Conservation (phyloP, 2,329 filamentous ascomycete genomes). For the Harringtonia lauricola region DNA sequence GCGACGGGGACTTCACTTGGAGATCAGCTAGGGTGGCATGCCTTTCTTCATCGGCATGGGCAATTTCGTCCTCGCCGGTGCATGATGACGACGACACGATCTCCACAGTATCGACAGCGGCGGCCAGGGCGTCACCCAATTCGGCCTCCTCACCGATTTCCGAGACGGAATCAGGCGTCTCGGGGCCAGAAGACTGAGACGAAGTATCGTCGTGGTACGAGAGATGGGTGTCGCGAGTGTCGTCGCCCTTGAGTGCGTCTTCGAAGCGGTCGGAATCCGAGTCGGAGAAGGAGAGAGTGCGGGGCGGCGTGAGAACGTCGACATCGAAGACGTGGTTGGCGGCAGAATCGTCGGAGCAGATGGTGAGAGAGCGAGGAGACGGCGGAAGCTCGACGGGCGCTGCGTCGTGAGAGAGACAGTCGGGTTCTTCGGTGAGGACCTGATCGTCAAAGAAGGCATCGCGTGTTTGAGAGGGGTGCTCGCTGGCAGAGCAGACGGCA, state of each 20-base stretch:
- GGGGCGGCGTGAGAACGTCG: conserved; percentile 27
- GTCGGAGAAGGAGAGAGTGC: conserved; percentile 41
- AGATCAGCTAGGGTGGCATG: too few species aligned
- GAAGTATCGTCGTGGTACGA: conserved; percentile 25
- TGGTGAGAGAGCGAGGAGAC: conserved; percentile 40
- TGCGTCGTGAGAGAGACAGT: conserved; percentile 18
- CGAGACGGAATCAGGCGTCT: conserved; percentile 32
- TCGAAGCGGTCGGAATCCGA: conserved; percentile 32
- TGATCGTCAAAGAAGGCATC: conserved; percentile 30
- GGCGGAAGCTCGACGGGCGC: conserved; percentile 23
- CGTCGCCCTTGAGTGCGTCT: not conserved
- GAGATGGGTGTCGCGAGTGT: not conserved
- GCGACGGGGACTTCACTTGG: too few species aligned
- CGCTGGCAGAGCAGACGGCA: too few species aligned
- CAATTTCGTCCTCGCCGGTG: not conserved
- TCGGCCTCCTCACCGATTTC: conserved; percentile 17
- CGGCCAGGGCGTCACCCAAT: not conserved
- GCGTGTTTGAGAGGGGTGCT: conserved; percentile 14
- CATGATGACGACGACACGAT: not conserved
- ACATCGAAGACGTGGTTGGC: conserved; percentile 23
- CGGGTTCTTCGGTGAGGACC: conserved; percentile 34
- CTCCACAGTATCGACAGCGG: not conserved
- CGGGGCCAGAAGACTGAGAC: conserved; percentile 33
- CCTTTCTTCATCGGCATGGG: too few species aligned
- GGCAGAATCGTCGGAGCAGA: conserved; percentile 31